Conservation (phyloP, 441 rosid species). For the Adansonia rubrostipa region DNA sequence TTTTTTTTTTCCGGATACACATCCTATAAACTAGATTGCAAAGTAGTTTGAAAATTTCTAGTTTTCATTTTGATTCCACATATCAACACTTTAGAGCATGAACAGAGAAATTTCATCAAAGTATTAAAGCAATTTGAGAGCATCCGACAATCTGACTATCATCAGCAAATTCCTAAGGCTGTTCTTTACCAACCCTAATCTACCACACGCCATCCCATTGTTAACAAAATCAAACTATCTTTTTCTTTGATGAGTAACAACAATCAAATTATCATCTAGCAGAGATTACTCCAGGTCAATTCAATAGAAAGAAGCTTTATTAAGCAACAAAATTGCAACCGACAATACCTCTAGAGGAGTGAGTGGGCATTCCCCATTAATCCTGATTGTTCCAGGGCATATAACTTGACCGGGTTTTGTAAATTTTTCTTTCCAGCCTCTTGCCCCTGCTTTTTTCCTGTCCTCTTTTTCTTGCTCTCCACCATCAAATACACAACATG, state of each 20-base stretch:
- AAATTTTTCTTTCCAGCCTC: constrained; percentile 98
- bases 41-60: neutral
- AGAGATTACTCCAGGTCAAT: neutral
- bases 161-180: neutral
- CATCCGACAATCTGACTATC: neutral
- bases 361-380: constrained; percentile 95
- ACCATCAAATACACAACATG: constrained; percentile 98
- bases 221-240: neutral
- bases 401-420: constrained; percentile 98
- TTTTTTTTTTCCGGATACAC: too few relatives aligned
- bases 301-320: neutral
- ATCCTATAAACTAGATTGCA: neutral
- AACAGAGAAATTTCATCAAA: neutral
- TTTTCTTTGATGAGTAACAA: neutral
- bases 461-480: constrained; percentile 83
- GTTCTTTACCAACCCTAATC: neutral
- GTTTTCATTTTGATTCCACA: neutral
- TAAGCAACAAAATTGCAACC: neutral
- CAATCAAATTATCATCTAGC: neutral
- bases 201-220: neutral
- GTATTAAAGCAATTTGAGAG: neutral
- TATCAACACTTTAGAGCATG: neutral
- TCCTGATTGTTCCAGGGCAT: constrained; percentile 96
- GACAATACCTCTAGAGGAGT: constrained; percentile 91
- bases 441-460: constrained; percentile 94